Evolutionary conservation across 768 basidiomycete species (phyloP).

Genomic region (Mycena galopus): DNA sequence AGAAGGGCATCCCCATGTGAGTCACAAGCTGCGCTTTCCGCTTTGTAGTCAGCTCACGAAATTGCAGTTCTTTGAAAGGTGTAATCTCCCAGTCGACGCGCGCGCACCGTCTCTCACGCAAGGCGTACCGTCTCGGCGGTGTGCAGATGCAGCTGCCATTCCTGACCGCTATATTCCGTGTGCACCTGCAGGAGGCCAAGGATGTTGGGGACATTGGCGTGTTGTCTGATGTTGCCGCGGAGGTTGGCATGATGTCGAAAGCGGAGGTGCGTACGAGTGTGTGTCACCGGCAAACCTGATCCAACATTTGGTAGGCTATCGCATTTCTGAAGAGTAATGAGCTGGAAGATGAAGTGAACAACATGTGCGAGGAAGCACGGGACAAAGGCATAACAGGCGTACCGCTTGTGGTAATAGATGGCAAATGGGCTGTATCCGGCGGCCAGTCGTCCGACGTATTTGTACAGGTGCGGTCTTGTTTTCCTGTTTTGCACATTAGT

Average conservation of each 20-base stretch:
- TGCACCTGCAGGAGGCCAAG: constrained; percentile 72
- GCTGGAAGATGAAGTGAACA: constrained; percentile 71
- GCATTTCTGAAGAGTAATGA: constrained; percentile 77
- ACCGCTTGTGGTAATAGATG: constrained; percentile 84
- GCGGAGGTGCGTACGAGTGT: constrained; percentile 62
- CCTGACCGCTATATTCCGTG: constrained; percentile 72
- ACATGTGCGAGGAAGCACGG: constrained; percentile 72
- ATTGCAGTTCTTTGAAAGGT: constrained; percentile 67
- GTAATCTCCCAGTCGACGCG: constrained; percentile 73
- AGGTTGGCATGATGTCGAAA: constrained; percentile 67
- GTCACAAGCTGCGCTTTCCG: constrained; percentile 34
- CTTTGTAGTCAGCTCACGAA: background rate
- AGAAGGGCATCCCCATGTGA: constrained; percentile 72
- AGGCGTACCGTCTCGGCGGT: constrained; percentile 75
- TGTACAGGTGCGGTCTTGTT: constrained; percentile 63
- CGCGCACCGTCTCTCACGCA: constrained; percentile 79
- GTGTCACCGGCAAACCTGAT: constrained; percentile 22
- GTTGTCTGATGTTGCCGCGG: constrained; percentile 71
- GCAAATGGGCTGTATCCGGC: constrained; percentile 82
- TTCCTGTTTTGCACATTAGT: background rate
- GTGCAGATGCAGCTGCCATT: constrained; percentile 69
- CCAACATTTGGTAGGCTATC: constrained; percentile 60
- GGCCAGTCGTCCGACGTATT: constrained; percentile 81
- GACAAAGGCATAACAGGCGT: constrained; percentile 81
- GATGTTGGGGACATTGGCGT: constrained; percentile 73